Percentiles rank a stretch among this genome's conserved stretches.
phyloP scores from a whole-genome alignment of 176 grass and related monocot species.

The Ananas comosus region DNA sequence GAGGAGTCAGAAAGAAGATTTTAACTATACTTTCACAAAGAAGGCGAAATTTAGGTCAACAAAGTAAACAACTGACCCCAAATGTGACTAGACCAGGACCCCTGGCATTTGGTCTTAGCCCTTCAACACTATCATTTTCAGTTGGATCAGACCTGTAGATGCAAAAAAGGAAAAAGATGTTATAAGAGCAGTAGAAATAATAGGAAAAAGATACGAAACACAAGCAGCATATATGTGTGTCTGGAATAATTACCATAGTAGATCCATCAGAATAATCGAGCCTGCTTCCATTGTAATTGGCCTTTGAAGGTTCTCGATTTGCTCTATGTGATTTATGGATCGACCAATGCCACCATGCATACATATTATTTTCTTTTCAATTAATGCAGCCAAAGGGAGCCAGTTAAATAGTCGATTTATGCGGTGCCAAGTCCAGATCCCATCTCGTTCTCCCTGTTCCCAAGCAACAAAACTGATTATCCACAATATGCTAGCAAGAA shows the following conservation, averaged over 20 bases:
- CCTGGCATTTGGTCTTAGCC: slow-evolving; percentile 91
- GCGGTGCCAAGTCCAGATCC: slow-evolving; percentile 96
- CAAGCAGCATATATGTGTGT: background rate
- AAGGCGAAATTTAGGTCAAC: slow-evolving; percentile 1
- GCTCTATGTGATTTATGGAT: slow-evolving; percentile 96
- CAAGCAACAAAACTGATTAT: slow-evolving; percentile 16
- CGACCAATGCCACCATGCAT: slow-evolving; percentile 99
- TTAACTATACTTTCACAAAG: slow-evolving; percentile 7
- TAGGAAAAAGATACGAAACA: slow-evolving; percentile 5
- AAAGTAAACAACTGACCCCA: slow-evolving; percentile 48
- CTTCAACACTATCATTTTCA: slow-evolving; percentile 96
- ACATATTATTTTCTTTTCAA: slow-evolving; percentile 98
- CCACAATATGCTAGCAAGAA: background rate
- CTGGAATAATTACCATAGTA: slow-evolving; percentile 65
- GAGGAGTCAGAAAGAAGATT: background rate
- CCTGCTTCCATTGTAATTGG: slow-evolving; percentile 98
- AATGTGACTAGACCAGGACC: slow-evolving; percentile 97
- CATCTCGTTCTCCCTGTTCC: slow-evolving; percentile 86
- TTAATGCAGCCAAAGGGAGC: slow-evolving; percentile 92
- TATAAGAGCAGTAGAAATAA: slow-evolving; percentile 14
- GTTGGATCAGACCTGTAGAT: slow-evolving; percentile 93
- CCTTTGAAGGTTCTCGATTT: slow-evolving; percentile 91
- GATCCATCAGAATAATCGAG: slow-evolving; percentile 98
- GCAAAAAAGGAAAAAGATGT: slow-evolving; percentile 16
- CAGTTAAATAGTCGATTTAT: slow-evolving; percentile 93